Base-by-base conservation (phyloP, 2,329 filamentous ascomycete species). In the Penicillium sumatraense region DNA sequence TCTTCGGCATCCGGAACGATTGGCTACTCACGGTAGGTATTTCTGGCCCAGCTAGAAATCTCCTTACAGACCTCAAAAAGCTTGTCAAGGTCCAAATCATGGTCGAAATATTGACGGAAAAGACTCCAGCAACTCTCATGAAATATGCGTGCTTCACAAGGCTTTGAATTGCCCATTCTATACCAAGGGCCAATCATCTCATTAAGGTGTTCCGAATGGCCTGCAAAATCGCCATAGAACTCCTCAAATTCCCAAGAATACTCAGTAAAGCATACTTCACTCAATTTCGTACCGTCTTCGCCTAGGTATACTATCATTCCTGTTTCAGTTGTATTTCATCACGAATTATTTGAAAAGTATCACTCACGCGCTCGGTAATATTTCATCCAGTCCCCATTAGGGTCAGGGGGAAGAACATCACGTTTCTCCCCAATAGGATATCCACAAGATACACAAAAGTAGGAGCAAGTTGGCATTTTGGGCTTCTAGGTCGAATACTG, bases 51-150 rank as follows among this genome's bases (percentile, higher is more conserved):
- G 38, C 9, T 16, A 38, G 49, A 29, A 26, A 38, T 44, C 1
- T 49, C 29, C 24, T 23, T 53, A 21, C 40, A 56, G 38, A 56
- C 40, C 33, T 50, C 49, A 23, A 56, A 53, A 41, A 53, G 45
- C 14, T 38, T 49, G 42, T 50, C 46, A 5, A 56, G 31, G 41
- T 56, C 41, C 5, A 53, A 14, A 5, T 56, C 45, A 3, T 41
- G 31, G 13, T 46, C 38, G 14, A 56, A 56, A 11, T 53, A 40
- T 33, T n/a, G 40, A 18, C 8, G 27, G 24, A 56, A 27, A 29
- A 56, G 13, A 14, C 13, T 38, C 45, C 50, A 53, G 27, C 54
- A 56, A 31, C 13, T 31, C 18, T 44, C 29, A 41, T 56, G 54
- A 40, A 53, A 23, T 24, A 56, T 40, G 21, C 45, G 42, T 40